Conservation (phyloP, 352 stramenopile species). For the Thalassiosira livingstoniorum region DNA sequence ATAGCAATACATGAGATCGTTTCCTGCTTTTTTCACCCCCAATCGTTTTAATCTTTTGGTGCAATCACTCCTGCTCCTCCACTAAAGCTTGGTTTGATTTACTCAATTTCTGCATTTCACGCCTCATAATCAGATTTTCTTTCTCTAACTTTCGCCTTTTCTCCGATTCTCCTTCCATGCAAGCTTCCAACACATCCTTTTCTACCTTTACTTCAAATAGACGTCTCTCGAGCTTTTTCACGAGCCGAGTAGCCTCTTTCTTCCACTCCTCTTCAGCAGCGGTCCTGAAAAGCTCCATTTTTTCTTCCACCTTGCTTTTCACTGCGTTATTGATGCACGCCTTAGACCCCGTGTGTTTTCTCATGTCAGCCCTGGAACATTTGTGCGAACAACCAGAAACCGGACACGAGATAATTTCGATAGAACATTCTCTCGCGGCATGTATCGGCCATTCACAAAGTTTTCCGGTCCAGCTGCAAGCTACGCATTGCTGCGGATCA, state of each 20-base stretch:
- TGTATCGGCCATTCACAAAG: constrained; percentile 19
- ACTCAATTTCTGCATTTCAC: background rate
- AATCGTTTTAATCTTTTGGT: background rate
- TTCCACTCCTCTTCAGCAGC: background rate
- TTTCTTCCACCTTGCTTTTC: background rate
- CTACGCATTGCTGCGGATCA: background rate
- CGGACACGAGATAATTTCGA: constrained; percentile 26
- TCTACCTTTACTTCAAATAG: too few species aligned
- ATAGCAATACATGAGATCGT: background rate
- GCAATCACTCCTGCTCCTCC: background rate
- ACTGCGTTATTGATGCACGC: constrained; percentile 30
- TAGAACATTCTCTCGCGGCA: constrained; percentile 9
- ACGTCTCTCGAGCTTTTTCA: constrained; percentile 31
- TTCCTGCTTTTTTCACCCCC: constrained; percentile 1
- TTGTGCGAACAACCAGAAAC: constrained; percentile 23
- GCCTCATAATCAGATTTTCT: constrained; percentile 12
- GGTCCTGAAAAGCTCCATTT: background rate
- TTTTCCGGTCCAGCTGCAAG: constrained; percentile 26
- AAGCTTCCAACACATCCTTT: constrained; percentile 51
- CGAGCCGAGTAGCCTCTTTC: background rate
- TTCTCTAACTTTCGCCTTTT: constrained; percentile 9
- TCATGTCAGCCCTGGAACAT: constrained; percentile 19
- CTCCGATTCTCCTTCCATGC: constrained; percentile 33
- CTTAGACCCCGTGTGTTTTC: constrained; percentile 17
- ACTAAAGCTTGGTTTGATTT: background rate